Evolutionary conservation across 192 early-diverging fungal genomes (phyloP), one percentile per base, ranked within the genome.

Genomic region (Neocallimastix lanati): DNA sequence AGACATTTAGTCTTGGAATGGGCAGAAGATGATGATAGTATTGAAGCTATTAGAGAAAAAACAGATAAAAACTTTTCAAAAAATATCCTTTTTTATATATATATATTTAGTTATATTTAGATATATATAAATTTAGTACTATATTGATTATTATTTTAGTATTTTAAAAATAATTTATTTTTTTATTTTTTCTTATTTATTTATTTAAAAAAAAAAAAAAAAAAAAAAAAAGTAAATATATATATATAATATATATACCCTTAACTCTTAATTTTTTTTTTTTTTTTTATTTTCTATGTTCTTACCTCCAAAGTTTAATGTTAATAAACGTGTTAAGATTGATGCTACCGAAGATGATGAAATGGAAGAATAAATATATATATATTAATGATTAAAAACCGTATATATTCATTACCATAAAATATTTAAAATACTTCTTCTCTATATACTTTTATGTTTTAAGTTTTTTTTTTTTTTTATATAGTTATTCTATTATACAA

Each of bases 1-100:
- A 91, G 98, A 29, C 98, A 97, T 83, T 83, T 99, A 82, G 96
- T 99, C 12, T 87, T 98, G 76, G 96, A 96, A 85, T 99, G 93
- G 93, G 98, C 96, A 25, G 90, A 95, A 81, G 91, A 92, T 28
- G 94, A 94, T 18, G 92, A 92, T 78, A 88, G 88, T 78, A 85
- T 97, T 76, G 92, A 95, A 80, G 92, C 91, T 12, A 88, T 97
- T 79, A 86, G 96, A 82, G 90, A 92, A 81, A 98, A 96, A 85
- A 92, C 92, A 28, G 92, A 89, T 13, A 92, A 92, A 78, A 89
- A 92, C 77, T 98, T 93, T 90, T 67, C 50, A 67, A 67, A 67
- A 67, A 67, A 67, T 67, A 67, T 67, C 50, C 50, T 67, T 67
- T 50, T 67, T 9, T 67, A 67, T 50, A 50, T 21, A 21, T 50